Evolutionary conservation across 2,329 filamentous ascomycete genomes (phyloP).

Genomic region (Arthrobotrys sinensis): DNA sequence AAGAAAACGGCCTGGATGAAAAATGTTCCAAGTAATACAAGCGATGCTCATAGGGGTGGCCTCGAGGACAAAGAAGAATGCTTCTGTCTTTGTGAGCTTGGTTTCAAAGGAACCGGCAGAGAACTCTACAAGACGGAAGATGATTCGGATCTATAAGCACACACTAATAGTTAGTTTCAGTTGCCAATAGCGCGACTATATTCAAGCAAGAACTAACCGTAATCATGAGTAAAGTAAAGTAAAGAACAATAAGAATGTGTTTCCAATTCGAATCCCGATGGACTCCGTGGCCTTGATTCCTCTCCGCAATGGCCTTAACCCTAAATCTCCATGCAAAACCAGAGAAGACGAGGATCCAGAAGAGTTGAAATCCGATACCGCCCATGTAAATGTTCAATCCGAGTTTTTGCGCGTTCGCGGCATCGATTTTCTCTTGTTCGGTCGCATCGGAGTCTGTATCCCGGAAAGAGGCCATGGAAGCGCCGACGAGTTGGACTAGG

Average conservation of each 20-base stretch:
- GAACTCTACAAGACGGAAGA: conserved; percentile 75
- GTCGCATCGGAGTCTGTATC: conserved; percentile 65
- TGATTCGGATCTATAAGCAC: conserved; percentile 71
- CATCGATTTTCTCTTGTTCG: conserved; percentile 64
- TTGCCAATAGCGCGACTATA: neutral
- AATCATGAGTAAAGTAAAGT: conserved; percentile 67
- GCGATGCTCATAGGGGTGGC: conserved; percentile 73
- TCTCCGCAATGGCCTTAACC: conserved; percentile 31
- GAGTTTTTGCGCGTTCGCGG: conserved; percentile 64
- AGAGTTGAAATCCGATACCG: conserved; percentile 71
- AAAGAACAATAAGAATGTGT: conserved; percentile 65
- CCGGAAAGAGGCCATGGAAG: conserved; percentile 66
- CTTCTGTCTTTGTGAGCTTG: conserved; percentile 69
- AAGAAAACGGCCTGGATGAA: conserved; percentile 71
- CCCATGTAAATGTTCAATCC: conserved; percentile 72
- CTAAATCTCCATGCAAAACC: conserved; percentile 67
- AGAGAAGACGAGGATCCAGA: conserved; percentile 71
- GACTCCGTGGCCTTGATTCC: conserved; percentile 11
- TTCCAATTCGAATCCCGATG: conserved; percentile 61
- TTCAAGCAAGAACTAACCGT: conserved; percentile 63
- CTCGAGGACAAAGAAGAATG: conserved; percentile 72
- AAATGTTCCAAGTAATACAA: conserved; percentile 68
- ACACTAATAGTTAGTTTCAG: neutral
- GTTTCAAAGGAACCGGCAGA: conserved; percentile 68
- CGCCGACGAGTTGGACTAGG: conserved; percentile 69